These are phyloP conservation scores for Monotropa hypopitys DNA, from an alignment of 179 eudicot genomes.

Conservation along the genomic window DNA sequence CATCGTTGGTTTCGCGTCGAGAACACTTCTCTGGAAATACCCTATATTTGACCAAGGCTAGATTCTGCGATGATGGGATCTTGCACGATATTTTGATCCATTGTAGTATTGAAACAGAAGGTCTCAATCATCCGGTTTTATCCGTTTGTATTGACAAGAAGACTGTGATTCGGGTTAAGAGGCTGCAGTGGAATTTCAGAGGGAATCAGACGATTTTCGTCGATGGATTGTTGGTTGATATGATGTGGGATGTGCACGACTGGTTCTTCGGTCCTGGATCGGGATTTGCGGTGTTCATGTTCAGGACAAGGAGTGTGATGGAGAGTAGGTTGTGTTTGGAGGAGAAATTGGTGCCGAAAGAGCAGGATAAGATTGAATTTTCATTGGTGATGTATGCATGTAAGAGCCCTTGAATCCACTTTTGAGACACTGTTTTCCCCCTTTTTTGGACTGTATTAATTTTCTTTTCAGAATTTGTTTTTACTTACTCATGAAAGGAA, in stretches of 20 bases:
- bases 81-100: constrained; percentile 49
- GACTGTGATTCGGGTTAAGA: constrained; percentile 48
- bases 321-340: constrained; percentile 76
- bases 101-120: constrained; percentile 38
- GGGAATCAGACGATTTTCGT: constrained; percentile 75
- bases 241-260: constrained; percentile 85
- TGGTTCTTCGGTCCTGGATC: constrained; percentile 40
- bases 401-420: constrained; percentile 21
- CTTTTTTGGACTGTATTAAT: background rate
- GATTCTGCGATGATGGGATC: constrained; percentile 40
- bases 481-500: background rate
- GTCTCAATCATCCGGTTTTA: constrained; percentile 36
- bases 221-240: constrained; percentile 63
- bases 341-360: constrained; percentile 39
- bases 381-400: constrained; percentile 59
- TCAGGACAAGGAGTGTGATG: constrained; percentile 56
- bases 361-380: constrained; percentile 40
- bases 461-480: background rate
- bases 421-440: background rate
- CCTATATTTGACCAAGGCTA: constrained; percentile 37
- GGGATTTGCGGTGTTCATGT: constrained; percentile 66
- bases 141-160: constrained; percentile 54
- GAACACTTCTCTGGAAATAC: constrained; percentile 61
- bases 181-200: constrained; percentile 76
- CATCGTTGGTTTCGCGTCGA: constrained; percentile 31